Base-by-base conservation (phyloP, 2,329 filamentous ascomycete genomes). In the Aureobasidium vineae region DNA sequence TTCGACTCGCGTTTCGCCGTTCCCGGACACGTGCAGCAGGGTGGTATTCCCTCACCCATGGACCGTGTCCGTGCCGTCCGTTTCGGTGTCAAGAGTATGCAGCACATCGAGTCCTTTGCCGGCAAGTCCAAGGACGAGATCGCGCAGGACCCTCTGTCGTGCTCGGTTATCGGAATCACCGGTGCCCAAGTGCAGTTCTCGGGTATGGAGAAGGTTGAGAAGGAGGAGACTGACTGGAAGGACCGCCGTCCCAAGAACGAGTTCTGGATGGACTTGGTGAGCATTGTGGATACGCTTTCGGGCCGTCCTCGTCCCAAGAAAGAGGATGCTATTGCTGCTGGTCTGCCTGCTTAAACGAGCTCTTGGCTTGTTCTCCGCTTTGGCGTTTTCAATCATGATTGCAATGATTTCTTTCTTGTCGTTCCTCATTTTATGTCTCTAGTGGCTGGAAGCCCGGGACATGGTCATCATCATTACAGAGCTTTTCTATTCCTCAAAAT, bases 1-100 rank as follows among this genome's bases (percentile, higher is more conserved):
- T 99, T 99, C 75, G 95, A 99, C 78, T 90, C 91, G 53, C 88
- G 94, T 68, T 90, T 95, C 75, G 93, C 91, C 71, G 94, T 96
- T 60, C 93, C 93, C 0, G 93, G 93, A 16, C 93, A 97, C 79
- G 93, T 96, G 70, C 93, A 97, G 79, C 94, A 97, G 80, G 93
- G 93, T 72, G 92, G 92, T 67, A 91, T 91, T 50, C 95, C 95
- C 0, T 96, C 91, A 2, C 88, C 95, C 7, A 98, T 99, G 93
- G 95, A 99, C 79, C 90, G 95, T 65, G 93, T 94, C 73, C 88
- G 95, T 54, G 94, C 95, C 1, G 90, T 97, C 28, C 86, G 95
- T 60, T 88, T 99, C 74, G 92, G 93, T 11, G 95, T 98, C 79
- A 94, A 93, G 80, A 96, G 92, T 76, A 90, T 98, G 75, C 88